phyloP scores from a whole-genome alignment of 192 early-diverging fungal genomes.

The Funneliformis geosporum region DNA sequence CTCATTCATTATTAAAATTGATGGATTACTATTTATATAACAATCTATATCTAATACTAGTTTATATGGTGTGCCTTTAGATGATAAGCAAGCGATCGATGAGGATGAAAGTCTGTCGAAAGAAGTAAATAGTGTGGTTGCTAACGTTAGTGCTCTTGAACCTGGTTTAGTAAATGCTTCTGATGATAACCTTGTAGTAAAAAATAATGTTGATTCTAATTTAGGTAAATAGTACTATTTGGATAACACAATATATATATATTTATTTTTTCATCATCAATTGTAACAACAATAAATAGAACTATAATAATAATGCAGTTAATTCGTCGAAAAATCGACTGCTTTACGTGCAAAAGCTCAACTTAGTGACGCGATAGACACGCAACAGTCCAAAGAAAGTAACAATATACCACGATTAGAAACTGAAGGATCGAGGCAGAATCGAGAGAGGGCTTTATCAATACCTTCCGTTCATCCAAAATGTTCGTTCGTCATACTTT shows the following conservation, averaged over 20 bases:
- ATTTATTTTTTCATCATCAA: background rate
- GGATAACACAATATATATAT: background rate
- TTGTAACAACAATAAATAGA: background rate
- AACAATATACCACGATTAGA: background rate
- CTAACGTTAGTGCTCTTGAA: background rate
- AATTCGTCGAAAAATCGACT: background rate
- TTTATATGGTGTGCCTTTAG: background rate
- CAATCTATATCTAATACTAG: background rate
- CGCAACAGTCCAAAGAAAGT: background rate
- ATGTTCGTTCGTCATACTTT: constrained; percentile 17
- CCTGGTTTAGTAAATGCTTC: background rate
- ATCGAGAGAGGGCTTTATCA: background rate
- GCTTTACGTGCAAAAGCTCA: background rate
- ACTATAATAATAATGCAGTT: constrained; percentile 7
- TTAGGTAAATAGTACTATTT: background rate
- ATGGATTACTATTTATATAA: background rate
- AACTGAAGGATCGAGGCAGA: background rate
- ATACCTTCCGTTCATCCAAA: constrained; percentile 5
- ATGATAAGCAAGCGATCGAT: background rate
- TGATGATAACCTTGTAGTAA: background rate
- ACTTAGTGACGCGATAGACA: background rate
- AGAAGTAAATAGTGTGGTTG: background rate
- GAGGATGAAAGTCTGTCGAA: background rate
- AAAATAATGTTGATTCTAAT: background rate
- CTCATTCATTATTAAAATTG: background rate